Percentiles rank a stretch among this genome's conserved stretches.
These are phyloP conservation scores for Orobanche coerulescens DNA, from an alignment of 257 asterid species.

Conservation along the genomic window DNA sequence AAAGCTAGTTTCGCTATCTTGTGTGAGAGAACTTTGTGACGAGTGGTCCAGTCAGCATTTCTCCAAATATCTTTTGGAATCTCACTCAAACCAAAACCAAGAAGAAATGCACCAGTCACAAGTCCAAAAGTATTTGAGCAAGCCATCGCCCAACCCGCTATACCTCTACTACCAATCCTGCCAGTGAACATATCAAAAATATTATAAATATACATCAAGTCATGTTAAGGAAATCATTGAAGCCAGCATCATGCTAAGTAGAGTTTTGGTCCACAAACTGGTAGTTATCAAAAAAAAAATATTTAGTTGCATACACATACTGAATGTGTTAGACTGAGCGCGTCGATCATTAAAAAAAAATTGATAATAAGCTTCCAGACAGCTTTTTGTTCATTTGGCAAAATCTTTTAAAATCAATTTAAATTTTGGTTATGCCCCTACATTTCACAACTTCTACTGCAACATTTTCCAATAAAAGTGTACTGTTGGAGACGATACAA, in stretches of 20 bases:
- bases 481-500: constrained; percentile 4
- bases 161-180: constrained; percentile 59
- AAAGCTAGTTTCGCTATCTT: constrained; percentile 88
- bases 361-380: background rate
- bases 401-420: background rate
- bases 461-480: constrained; percentile 1
- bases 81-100: constrained; percentile 97
- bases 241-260: constrained; percentile 3
- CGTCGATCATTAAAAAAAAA: background rate
- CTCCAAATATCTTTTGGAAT: constrained; percentile 91
- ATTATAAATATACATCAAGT: background rate
- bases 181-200: constrained; percentile 25
- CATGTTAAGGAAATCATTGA: constrained; percentile 8
- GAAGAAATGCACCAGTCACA: constrained; percentile 98
- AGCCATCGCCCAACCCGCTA: constrained; percentile 93
- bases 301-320: background rate
- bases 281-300: background rate
- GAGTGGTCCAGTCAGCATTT: constrained; percentile 94
- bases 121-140: constrained; percentile 99
- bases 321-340: constrained; percentile 2
- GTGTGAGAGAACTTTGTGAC: constrained; percentile 94
- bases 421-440: background rate
- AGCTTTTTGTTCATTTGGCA: constrained; percentile 1
- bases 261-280: constrained; percentile 8
- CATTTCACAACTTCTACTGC: constrained; percentile 6